These are phyloP conservation scores for Polyplosphaeria fusca DNA, from an alignment of 495 filamentous ascomycete genomes.

Conservation along the genomic window DNA sequence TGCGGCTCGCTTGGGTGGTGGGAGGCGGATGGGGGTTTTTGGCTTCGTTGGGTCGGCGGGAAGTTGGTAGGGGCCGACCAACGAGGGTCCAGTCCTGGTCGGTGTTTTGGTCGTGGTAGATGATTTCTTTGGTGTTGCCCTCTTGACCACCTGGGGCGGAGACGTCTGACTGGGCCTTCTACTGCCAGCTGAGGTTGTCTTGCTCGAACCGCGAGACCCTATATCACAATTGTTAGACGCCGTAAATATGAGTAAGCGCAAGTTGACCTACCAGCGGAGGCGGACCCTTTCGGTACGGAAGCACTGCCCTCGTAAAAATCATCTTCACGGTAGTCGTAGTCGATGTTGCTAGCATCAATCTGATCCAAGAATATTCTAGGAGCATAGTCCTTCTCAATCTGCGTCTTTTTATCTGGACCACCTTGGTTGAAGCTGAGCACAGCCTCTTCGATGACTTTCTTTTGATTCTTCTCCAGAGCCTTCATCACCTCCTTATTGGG, in stretches of 20 bases:
- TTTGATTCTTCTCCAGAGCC: not conserved
- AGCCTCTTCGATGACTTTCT: not conserved
- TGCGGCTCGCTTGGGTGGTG: too few species aligned
- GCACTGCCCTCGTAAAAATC: too few species aligned
- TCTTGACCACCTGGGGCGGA: too few species aligned
- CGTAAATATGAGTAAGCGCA: not conserved
- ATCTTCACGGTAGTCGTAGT: not conserved
- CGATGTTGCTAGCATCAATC: not conserved
- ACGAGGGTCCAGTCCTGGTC: too few species aligned
- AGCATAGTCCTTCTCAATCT: constrained; percentile 11
- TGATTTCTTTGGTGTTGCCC: too few species aligned
- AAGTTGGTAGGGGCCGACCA: too few species aligned
- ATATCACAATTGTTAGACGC: not conserved
- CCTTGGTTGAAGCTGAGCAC: not conserved
- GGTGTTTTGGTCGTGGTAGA: too few species aligned
- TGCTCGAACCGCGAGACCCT: not conserved
- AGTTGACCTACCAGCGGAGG: not conserved
- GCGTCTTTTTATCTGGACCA: not conserved
- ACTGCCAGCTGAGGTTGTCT: not conserved
- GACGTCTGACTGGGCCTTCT: not conserved
- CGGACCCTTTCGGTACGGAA: not conserved
- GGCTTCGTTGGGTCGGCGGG: too few species aligned
- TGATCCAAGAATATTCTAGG: constrained; percentile 13
- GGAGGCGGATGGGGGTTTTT: too few species aligned
- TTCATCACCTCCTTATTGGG: not conserved